These are phyloP conservation scores for Pythium monospermum DNA, from an alignment of 352 stramenopile species.

Conservation along the genomic window DNA sequence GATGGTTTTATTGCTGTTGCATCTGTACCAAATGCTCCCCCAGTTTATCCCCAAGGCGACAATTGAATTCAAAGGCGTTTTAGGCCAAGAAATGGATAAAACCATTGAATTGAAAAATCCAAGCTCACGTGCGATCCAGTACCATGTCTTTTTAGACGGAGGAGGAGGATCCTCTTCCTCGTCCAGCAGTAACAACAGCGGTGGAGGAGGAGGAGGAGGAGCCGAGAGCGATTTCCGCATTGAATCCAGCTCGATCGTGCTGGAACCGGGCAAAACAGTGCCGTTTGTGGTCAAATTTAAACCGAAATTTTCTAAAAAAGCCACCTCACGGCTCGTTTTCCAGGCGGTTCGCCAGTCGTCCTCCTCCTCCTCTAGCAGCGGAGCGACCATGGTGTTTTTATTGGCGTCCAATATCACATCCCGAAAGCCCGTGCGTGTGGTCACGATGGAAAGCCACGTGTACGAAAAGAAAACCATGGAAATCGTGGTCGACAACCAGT, in stretches of 20 bases:
- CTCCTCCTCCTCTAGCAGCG: conserved; percentile 22
- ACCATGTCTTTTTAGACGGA: conserved; percentile 86
- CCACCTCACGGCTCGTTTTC: conserved; percentile 87
- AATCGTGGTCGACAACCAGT: conserved; percentile 86
- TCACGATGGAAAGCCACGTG: conserved; percentile 67
- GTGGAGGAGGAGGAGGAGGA: background rate
- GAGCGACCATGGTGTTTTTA: conserved; percentile 88
- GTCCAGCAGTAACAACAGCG: too few relatives aligned
- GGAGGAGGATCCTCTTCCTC: too few relatives aligned
- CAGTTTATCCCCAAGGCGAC: conserved; percentile 91
- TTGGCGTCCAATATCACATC: conserved; percentile 80
- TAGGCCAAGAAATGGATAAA: conserved; percentile 88
- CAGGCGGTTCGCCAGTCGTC: conserved; percentile 50
- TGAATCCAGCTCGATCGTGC: conserved; percentile 49
- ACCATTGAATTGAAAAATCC: conserved; percentile 93
- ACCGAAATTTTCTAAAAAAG: conserved; percentile 79
- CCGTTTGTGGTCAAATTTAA: conserved; percentile 82
- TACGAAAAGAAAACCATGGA: conserved; percentile 82
- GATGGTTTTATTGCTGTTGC: conserved; percentile 82
- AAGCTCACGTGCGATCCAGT: conserved; percentile 70
- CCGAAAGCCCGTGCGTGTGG: conserved; percentile 69
- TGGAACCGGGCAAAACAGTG: conserved; percentile 73
- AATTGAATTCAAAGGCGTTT: conserved; percentile 88
- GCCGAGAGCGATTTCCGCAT: conserved; percentile 54
- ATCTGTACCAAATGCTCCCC: conserved; percentile 89